A percentile compares a stretch with the other conserved stretches of the same genome.
Conservation (phyloP, 2,329 filamentous ascomycete species). For the Decorospora gaudefroyi region DNA sequence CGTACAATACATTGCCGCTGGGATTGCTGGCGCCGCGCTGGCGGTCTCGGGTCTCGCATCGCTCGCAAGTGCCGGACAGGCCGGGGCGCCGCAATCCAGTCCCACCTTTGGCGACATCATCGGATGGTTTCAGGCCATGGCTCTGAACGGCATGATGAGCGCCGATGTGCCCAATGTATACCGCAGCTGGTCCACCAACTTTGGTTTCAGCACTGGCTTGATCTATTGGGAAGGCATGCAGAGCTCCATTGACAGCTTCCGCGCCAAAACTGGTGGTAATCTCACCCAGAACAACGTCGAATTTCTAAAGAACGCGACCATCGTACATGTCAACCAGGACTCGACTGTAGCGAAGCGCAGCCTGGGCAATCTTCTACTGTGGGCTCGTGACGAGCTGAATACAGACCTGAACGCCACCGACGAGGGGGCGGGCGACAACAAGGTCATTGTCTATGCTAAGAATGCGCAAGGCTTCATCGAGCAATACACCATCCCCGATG, state of each 20-base stretch:
- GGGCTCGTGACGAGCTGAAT: slow-evolving; percentile 56
- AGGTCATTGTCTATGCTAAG: slow-evolving; percentile 62
- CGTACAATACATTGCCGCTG: slow-evolving; percentile 81
- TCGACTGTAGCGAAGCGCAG: slow-evolving; percentile 60
- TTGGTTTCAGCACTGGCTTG: slow-evolving; percentile 85
- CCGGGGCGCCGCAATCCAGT: slow-evolving; percentile 65
- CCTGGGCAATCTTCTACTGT: slow-evolving; percentile 53
- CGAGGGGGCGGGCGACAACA: slow-evolving; percentile 47
- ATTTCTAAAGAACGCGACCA: slow-evolving; percentile 73
- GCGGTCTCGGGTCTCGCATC: slow-evolving; percentile 73
- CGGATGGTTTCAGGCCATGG: slow-evolving; percentile 90
- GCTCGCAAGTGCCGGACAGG: slow-evolving; percentile 59
- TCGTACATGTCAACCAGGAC: slow-evolving; percentile 69
- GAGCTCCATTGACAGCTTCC: slow-evolving; percentile 80
- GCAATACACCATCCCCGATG: slow-evolving; percentile 78
- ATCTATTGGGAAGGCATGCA: slow-evolving; percentile 84
- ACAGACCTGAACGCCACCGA: slow-evolving; percentile 47
- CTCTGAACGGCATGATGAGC: slow-evolving; percentile 94
- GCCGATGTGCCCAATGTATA: slow-evolving; percentile 87
- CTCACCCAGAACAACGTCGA: slow-evolving; percentile 77
- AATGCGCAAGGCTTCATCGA: slow-evolving; percentile 85
- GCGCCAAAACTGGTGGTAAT: slow-evolving; percentile 80
- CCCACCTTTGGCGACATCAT: slow-evolving; percentile 86
- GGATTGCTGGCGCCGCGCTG: slow-evolving; percentile 82
- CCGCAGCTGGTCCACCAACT: slow-evolving; percentile 87